Base-by-base conservation (phyloP, 495 filamentous ascomycete species). In the Sordaria brevicollis region DNA sequence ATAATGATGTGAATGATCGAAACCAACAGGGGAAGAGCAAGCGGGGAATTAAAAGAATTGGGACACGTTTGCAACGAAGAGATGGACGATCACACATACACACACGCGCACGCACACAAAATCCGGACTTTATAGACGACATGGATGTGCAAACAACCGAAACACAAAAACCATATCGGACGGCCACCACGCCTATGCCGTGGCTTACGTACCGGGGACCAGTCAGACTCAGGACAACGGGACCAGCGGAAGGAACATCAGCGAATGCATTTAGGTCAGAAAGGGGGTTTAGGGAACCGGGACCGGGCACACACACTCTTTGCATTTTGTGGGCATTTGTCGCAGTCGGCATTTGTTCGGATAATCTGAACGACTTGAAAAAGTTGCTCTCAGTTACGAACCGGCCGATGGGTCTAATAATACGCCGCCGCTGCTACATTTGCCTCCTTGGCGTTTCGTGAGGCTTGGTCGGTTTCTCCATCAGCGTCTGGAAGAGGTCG, bases 1-100 rank as follows among this genome's bases (percentile, higher is more conserved):
- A 84, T 93, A 72, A 83, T 98, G 73, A 96, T 98, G 95, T 98
- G 89, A 91, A 71, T 62, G 49, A 31, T 62, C 49, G 49, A 62
- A 31, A 31, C 49, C 49, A 62, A 62, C 11, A 62, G 49, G 49
- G 49, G 49, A 62, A 62, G 49, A 62, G 49, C 49, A 62, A 62
- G 49, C 49, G 49, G 49, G 49, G 49, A 31, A 29, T 62, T 62
- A 62, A 62, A 62, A 62, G 25, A 62, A 62, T 62, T 62, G 49
- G 49, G 49, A 31, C 49, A 62, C 49, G 49, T 62, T 62, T 62
- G 49, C 49, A 62, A 62, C 33, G 49, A 62, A 62, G 49, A 62
- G 25, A 62, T 62, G 49, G 49, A 62, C 49, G 49, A 62, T 62
- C 49, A 62, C 5, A 62, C 49, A 62, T 25, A 62, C 25, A 62